Evolutionary conservation across 768 basidiomycete genomes (phyloP), one percentile per base, ranked within the genome.

Genomic region (Panaeolus papilionaceus): DNA sequence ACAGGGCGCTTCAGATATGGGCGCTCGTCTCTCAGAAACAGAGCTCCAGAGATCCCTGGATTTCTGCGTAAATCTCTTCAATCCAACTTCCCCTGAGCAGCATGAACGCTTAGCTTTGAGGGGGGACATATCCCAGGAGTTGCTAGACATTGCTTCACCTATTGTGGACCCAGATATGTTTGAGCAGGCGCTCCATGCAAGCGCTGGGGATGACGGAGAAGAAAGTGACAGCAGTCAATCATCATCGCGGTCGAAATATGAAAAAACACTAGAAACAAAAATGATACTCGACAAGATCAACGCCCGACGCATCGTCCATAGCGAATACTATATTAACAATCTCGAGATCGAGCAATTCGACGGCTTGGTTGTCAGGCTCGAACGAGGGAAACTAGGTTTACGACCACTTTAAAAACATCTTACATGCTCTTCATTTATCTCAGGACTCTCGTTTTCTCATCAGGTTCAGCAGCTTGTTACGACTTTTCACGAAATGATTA

Each of bases 1-100:
- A 42, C 92, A 93, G 76, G 92, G 92, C 6, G 89, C 89, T 51
- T 89, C 89, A 0, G 92, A 94, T 68, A 88, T 93, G 85, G 92
- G 92, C 14, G 79, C 81, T 38, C 86, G 84, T 16, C 82, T 93
- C 39, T 92, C 90, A 2, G 92, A 92, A 76, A 82, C 80, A 61
- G 92, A 94, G 76, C 83, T 94, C 0, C 89, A 92, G 70, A 88
- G 83, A 66, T 90, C 92, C 18, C 82, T 94, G 26, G 90, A 93
- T 75, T 94, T 94, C 75, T 93, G 92, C 74, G 85, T 88, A 61
- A 86, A 89, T 69, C 82, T 92, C 14, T 92, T 92, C 80, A 86
- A 83, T 66, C 91, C 92, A 7, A 90, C 88, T 2, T 83, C 86
- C 9, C 89, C 88, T 10, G 89, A 89, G 71, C 81, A 86, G 68